phyloP scores from a whole-genome alignment of 2,329 filamentous ascomycete species.

The Basipetospora chlamydospora region DNA sequence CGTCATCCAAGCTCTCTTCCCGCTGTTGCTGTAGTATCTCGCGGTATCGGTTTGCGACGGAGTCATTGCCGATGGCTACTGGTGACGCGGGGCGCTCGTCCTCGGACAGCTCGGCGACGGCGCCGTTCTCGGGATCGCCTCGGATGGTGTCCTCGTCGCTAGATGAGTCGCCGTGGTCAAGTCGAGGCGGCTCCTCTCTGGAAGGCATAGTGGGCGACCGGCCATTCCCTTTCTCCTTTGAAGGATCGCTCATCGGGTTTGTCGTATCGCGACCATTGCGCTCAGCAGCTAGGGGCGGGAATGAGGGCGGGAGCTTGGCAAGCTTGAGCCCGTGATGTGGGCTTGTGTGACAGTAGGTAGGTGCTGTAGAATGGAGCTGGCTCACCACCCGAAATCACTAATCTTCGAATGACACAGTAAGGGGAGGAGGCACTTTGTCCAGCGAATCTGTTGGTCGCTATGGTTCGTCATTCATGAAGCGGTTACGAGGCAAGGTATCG shows the following conservation, averaged over 20 bases:
- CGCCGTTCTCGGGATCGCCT: not conserved
- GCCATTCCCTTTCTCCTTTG: slow-evolving; percentile 2
- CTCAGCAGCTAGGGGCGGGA: not conserved
- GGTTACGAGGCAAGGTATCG: not conserved
- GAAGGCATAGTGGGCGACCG: not conserved
- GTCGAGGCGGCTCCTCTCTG: not conserved
- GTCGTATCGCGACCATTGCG: slow-evolving; percentile 3
- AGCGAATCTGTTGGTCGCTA: too few species aligned
- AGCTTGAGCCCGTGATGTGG: too few species aligned
- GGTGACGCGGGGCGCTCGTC: not conserved
- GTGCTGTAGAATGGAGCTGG: too few species aligned
- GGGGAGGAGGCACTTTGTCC: too few species aligned
- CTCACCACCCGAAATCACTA: too few species aligned
- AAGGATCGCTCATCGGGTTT: slow-evolving; percentile 4
- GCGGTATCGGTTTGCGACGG: slow-evolving; percentile 26
- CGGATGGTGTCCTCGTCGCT: not conserved
- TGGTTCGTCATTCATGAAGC: too few species aligned
- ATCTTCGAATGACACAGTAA: too few species aligned
- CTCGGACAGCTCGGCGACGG: not conserved
- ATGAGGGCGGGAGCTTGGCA: slow-evolving; percentile 1
- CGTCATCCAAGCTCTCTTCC: slow-evolving; percentile 19
- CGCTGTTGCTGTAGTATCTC: slow-evolving; percentile 26
- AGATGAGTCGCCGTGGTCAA: not conserved
- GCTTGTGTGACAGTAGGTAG: too few species aligned
- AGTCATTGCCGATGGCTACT: not conserved